These are phyloP conservation scores for Athelia sp. DNA, from an alignment of 1,284 basidiomycete species.

Conservation along the genomic window DNA sequence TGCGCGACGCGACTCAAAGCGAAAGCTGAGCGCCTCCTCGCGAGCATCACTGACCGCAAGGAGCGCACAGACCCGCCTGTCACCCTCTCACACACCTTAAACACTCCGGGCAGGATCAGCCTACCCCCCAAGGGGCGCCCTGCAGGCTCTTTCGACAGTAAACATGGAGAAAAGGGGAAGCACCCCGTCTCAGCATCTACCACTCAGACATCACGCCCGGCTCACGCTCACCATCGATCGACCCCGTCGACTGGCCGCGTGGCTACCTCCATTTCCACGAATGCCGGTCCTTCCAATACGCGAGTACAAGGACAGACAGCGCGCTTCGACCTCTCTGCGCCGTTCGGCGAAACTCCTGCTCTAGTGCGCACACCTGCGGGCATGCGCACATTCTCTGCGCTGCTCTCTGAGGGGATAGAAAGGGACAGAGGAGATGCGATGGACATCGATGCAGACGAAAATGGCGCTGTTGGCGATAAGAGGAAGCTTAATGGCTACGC, in stretches of 20 bases:
- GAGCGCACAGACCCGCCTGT: conserved; percentile 67
- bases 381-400: conserved; percentile 60
- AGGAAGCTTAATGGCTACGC: conserved; percentile 49
- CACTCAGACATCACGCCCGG: too few relatives aligned
- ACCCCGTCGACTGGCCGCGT: conserved; percentile 16
- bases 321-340: conserved; percentile 26
- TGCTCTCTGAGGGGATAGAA: conserved; percentile 48
- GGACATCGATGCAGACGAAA: conserved; percentile 36
- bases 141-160: neutral
- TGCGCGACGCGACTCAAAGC: conserved; percentile 72
- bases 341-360: conserved; percentile 65
- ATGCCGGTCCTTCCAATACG: conserved; percentile 10
- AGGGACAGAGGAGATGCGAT: conserved; percentile 27
- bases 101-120: too few relatives aligned
- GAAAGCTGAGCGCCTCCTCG: conserved; percentile 81
- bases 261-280: conserved; percentile 2
- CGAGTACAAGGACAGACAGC: conserved; percentile 13
- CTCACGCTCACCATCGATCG: conserved; percentile 13
- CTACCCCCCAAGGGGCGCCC: too few relatives aligned
- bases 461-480: conserved; percentile 43
- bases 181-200: too few relatives aligned
- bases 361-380: conserved; percentile 73
- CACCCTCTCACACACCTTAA: too few relatives aligned
- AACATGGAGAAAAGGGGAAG: too few relatives aligned
- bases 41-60: conserved; percentile 84